Conservation (phyloP, 2,329 filamentous ascomycete genomes). For the Didymella sp. region DNA sequence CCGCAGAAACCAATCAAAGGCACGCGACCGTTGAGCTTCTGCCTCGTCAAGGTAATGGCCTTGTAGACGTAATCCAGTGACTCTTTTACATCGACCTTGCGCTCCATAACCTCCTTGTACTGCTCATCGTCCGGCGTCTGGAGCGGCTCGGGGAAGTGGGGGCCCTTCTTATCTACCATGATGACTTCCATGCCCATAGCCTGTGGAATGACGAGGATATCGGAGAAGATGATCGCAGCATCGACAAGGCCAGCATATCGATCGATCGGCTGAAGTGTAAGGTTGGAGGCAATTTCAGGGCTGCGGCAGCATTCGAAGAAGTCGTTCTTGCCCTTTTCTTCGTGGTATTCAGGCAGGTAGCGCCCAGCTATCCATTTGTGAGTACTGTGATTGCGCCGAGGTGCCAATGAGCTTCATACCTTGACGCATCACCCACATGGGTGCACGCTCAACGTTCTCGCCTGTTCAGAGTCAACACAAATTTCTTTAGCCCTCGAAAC, state of each 20-base stretch:
- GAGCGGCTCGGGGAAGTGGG: conserved; percentile 88
- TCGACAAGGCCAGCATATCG: conserved; percentile 90
- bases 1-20: conserved; percentile 96
- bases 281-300: conserved; percentile 88
- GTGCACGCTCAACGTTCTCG: conserved; percentile 87
- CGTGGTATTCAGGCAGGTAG: conserved; percentile 97
- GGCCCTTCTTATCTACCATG: conserved; percentile 97
- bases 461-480: conserved; percentile 61
- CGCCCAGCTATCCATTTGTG: conserved; percentile 72
- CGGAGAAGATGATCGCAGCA: conserved; percentile 97
- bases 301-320: conserved; percentile 98
- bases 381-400: conserved; percentile 15
- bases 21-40: conserved; percentile 86
- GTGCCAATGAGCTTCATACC: conserved; percentile 60
- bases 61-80: conserved; percentile 95
- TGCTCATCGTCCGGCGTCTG: conserved; percentile 80
- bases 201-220: conserved; percentile 97
- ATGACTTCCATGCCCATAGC: conserved; percentile 98
- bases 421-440: conserved; percentile 99
- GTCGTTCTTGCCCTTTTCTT: conserved; percentile 87
- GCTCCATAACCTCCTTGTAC: conserved; percentile 77
- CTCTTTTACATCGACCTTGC: conserved; percentile 80
- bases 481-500: background rate
- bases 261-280: conserved; percentile 94
- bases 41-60: conserved; percentile 87